Conservation (phyloP, 352 stramenopile genomes). For the Phytophthora pini region DNA sequence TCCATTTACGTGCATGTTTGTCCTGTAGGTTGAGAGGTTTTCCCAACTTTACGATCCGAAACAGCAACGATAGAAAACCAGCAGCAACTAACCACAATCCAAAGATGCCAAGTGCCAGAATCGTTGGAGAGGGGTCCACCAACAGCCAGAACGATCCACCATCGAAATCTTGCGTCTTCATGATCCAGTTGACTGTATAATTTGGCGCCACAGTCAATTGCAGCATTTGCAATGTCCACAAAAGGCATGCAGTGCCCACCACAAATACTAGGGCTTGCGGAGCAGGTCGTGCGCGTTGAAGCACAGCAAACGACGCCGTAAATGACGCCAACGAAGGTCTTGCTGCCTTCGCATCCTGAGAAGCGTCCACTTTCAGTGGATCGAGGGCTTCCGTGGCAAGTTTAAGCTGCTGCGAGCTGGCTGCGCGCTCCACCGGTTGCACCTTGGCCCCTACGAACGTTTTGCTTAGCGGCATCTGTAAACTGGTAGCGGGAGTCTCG, state of each 20-base stretch:
- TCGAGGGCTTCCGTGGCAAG: background rate
- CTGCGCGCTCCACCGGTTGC: too few species aligned
- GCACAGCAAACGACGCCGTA: background rate
- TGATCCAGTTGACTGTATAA: slow-evolving; percentile 3
- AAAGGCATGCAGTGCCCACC: background rate
- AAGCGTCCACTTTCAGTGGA: background rate
- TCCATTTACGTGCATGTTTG: too few species aligned
- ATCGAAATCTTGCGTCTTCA: background rate
- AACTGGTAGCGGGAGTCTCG: background rate
- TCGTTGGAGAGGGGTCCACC: background rate
- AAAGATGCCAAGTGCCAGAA: background rate
- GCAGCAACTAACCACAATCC: background rate
- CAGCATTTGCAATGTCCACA: slow-evolving; percentile 3
- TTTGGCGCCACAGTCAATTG: background rate
- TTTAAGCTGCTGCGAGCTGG: background rate
- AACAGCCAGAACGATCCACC: background rate
- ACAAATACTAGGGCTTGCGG: background rate
- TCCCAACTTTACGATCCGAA: background rate
- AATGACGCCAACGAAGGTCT: too few species aligned
- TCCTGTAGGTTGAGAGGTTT: background rate
- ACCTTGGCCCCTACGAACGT: too few species aligned
- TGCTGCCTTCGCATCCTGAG: background rate
- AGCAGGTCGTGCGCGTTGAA: background rate
- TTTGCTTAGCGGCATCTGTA: background rate
- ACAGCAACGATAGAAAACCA: background rate